Evolutionary conservation across 2,329 filamentous ascomycete genomes (phyloP).

Genomic region (Scedosporium apiospermum): DNA sequence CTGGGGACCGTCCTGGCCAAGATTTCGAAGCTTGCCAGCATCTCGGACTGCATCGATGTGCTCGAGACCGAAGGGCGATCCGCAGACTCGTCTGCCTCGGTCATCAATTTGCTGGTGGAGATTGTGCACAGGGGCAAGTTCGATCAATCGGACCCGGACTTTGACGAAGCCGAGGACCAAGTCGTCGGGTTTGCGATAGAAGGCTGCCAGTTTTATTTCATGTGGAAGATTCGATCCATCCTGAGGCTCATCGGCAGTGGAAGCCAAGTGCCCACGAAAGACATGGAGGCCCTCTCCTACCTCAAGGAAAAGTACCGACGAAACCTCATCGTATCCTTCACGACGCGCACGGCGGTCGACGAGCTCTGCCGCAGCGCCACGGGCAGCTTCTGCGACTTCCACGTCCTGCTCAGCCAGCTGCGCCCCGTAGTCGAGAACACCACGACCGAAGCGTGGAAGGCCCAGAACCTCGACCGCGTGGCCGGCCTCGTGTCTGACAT

Average conservation of each 20-base stretch:
- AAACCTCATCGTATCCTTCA: constrained; percentile 59
- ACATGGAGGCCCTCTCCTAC: constrained; percentile 50
- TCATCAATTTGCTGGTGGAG: constrained; percentile 62
- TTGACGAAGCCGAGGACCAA: constrained; percentile 70
- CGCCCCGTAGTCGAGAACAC: constrained; percentile 38
- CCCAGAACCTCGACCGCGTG: constrained; percentile 24
- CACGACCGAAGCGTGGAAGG: constrained; percentile 21
- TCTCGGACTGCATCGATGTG: constrained; percentile 66
- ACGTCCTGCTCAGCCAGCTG: constrained; percentile 69
- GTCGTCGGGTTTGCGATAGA: constrained; percentile 69
- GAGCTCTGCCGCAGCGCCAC: constrained; percentile 68
- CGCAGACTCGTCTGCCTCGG: constrained; percentile 35
- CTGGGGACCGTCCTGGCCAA: constrained; percentile 68
- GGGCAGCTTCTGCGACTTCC: constrained; percentile 70
- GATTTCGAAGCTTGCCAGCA: constrained; percentile 69
- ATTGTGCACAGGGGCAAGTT: constrained; percentile 67
- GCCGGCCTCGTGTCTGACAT: constrained; percentile 61
- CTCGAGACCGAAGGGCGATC: constrained; percentile 55
- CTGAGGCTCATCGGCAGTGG: constrained; percentile 45
- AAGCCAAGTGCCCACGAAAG: constrained; percentile 43
- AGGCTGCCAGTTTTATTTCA: constrained; percentile 77
- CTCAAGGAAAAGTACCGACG: constrained; percentile 48
- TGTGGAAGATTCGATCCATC: constrained; percentile 74
- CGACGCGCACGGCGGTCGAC: constrained; percentile 61
- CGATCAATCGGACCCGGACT: constrained; percentile 57